Conservation (phyloP, 345 rosid genomes). For the Gossypium thurberi region DNA sequence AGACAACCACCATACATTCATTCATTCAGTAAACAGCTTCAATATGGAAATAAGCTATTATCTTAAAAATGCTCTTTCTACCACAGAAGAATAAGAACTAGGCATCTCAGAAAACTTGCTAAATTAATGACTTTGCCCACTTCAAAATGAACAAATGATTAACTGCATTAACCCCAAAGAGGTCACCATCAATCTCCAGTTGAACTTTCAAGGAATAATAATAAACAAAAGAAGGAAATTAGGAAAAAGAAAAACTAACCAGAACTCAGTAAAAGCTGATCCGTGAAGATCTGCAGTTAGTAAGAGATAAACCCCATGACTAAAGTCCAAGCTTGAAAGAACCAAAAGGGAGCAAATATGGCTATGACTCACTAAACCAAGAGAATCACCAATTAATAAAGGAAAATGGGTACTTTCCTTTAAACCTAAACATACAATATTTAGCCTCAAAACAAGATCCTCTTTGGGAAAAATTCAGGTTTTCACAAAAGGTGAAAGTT, state of each 20-base stretch:
- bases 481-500: constrained; percentile 11
- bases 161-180: no score
- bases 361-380: constrained; percentile 46
- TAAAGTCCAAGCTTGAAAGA: constrained; percentile 42
- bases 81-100: not conserved
- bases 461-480: not conserved
- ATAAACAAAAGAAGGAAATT: no score
- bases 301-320: constrained; percentile 35
- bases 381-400: constrained; percentile 36
- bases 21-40: not conserved
- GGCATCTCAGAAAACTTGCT: not conserved
- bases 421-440: not conserved
- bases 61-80: not conserved
- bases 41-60: not conserved
- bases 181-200: no score
- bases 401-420: constrained; percentile 32
- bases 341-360: constrained; percentile 37
- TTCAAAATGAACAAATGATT: not conserved
- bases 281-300: constrained; percentile 42
- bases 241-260: constrained; percentile 31
- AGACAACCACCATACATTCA: constrained; percentile 2
- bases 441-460: not conserved
- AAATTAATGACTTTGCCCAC: constrained; percentile 11
- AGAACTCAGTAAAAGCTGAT: constrained; percentile 35
- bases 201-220: no score